Percentiles rank a stretch among this genome's conserved stretches.
phyloP scores from a whole-genome alignment of 805 yeast genomes.

The Maudiozyma barnettii region DNA sequence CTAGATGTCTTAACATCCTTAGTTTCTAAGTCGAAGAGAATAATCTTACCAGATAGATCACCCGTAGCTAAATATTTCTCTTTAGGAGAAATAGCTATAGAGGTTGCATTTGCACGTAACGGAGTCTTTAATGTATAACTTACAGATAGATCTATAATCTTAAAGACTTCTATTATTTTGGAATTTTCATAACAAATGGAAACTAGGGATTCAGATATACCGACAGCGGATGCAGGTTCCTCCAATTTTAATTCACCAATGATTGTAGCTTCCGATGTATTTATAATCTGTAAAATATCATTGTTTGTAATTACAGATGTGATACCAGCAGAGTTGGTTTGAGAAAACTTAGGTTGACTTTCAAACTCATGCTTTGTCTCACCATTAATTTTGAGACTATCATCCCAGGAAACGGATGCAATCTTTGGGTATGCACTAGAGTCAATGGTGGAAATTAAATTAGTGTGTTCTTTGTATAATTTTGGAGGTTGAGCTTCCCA shows the following conservation, averaged over 20 bases:
- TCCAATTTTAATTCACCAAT: conserved; percentile 25
- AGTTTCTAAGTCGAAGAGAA: conserved; percentile 51
- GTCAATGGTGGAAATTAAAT: conserved; percentile 51
- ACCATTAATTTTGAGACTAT: conserved; percentile 41
- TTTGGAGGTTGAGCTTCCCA: conserved; percentile 42
- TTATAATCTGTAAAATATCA: conserved; percentile 30
- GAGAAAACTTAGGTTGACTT: conserved; percentile 43
- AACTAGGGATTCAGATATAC: conserved; percentile 34
- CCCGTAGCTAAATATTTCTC: conserved; percentile 71
- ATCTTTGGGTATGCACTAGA: conserved; percentile 26
- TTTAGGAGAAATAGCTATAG: conserved; percentile 60
- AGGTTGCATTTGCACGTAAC: conserved; percentile 53
- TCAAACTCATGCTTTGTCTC: conserved; percentile 22
- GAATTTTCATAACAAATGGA: conserved; percentile 42
- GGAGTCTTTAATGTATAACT: conserved; percentile 31
- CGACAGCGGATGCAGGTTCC: conserved; percentile 39
- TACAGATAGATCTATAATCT: conserved; percentile 24
- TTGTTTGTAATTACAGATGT: conserved; percentile 39
- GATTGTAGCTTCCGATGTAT: conserved; percentile 29
- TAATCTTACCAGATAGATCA: conserved; percentile 76
- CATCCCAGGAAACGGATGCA: conserved; percentile 84
- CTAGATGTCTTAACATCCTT: conserved; percentile 62
- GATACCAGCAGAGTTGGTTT: conserved; percentile 28
- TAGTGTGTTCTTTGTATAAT: conserved; percentile 42
- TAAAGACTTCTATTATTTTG: conserved; percentile 34